Evolutionary conservation across 1,284 basidiomycete species (phyloP), one percentile per base, ranked within the genome.

Genomic region (Apiotrichum mycotoxinovorans): DNA sequence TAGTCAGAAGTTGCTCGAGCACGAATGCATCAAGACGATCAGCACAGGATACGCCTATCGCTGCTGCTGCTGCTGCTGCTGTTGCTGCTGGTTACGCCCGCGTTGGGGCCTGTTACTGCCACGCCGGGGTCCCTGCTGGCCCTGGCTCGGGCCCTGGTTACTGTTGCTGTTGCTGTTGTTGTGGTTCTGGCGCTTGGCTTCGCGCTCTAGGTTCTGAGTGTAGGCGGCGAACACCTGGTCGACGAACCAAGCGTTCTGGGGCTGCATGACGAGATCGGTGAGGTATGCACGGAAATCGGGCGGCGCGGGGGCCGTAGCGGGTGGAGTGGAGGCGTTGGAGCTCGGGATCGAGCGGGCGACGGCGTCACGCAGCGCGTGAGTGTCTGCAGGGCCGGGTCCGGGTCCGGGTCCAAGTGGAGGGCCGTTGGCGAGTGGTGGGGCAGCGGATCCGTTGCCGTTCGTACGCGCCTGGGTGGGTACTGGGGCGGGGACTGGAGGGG

Each of bases 11-110:
- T n/a, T n/a, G n/a, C 43, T 44, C 43, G 43, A 46, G 27, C 27
- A 34, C 10, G n/a, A 18, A 46, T 48, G 46, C 46, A 48, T 48
- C 46, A 48, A 48, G 46, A n/a, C n/a, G n/a, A 48, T 48, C 17
- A 30, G 34, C 33, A 18, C 34, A 30, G n/a, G 34, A 18, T 30
- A 48, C 17, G 34, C 10, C 18, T 14, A 33, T 37, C 3, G 18
- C 7, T 34, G 45, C 46, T 35, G n/a, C 20, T 35, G 27, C 45
- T 47, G 30, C 30, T 34, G 45, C 45, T 47, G 45, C 45, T 47
- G 27, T 20, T 47, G 45, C 45, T 34, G 46, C 46, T 48, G 46
- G 27, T 48, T 30, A 1, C 46, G 46, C n/a, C 46, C 46, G 17
- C 46, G 46, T 20, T 22, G 22, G 20, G 33, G 20, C 14, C 46